Conservation (phyloP, 768 basidiomycete species). For the Lyophyllum shimeji region DNA sequence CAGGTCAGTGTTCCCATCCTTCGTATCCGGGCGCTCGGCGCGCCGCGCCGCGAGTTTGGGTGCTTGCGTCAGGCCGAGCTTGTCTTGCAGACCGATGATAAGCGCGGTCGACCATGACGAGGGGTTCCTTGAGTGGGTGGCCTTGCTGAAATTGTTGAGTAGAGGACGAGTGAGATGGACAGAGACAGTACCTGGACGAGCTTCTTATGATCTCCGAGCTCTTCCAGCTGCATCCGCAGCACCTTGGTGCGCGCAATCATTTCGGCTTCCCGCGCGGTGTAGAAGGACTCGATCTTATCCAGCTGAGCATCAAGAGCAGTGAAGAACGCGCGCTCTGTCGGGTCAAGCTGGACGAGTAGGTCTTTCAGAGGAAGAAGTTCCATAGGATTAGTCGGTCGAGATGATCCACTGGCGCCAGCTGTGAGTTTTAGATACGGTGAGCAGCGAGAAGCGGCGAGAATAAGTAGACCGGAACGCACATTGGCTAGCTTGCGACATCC, state of each 20-base stretch:
- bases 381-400: constrained; percentile 20
- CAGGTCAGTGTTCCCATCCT: not conserved
- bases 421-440: not conserved
- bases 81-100: constrained; percentile 4
- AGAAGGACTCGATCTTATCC: constrained; percentile 86
- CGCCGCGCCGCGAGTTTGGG: not conserved
- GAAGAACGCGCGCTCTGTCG: constrained; percentile 72
- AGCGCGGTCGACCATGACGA: constrained; percentile 11
- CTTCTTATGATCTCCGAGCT: constrained; percentile 69
- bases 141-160: constrained; percentile 2
- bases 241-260: constrained; percentile 45
- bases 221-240: constrained; percentile 69
- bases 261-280: constrained; percentile 64
- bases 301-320: constrained; percentile 74
- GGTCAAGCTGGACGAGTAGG: constrained; percentile 55
- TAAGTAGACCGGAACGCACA: not conserved
- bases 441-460: not conserved
- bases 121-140: constrained; percentile 10
- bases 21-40: not conserved
- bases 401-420: not conserved
- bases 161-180: not conserved
- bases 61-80: not conserved
- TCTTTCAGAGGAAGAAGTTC: constrained; percentile 39
- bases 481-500: not conserved
- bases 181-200: constrained; percentile 48